Percentiles rank a stretch among this genome's conserved stretches.
phyloP scores from a whole-genome alignment of 192 early-diverging fungal genomes.

The Umbelopsis sp. region DNA sequence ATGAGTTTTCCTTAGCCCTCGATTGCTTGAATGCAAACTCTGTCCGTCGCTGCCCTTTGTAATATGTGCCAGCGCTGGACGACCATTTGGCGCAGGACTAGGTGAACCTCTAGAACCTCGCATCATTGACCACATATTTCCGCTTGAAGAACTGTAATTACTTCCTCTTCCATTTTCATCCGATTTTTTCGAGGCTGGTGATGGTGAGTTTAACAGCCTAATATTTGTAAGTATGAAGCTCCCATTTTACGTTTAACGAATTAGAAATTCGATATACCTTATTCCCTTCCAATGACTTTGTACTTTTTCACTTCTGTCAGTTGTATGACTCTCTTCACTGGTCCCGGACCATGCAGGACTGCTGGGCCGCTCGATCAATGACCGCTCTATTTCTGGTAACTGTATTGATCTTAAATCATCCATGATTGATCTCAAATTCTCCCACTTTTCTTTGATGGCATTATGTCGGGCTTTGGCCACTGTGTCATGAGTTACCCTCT shows the following conservation, averaged over 20 bases:
- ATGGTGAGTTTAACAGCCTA: conserved; percentile 12
- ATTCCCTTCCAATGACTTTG: conserved; percentile 22
- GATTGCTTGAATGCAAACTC: neutral
- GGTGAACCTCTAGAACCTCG: conserved; percentile 8
- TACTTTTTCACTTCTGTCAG: conserved; percentile 31
- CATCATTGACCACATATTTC: conserved; percentile 24
- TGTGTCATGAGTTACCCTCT: conserved; percentile 46
- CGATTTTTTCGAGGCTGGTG: conserved; percentile 10
- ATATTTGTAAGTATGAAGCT: too few relatives aligned
- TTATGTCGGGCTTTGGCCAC: conserved; percentile 49
- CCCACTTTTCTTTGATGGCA: conserved; percentile 55
- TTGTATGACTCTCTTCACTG: conserved; percentile 25
- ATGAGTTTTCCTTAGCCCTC: conserved; percentile 13
- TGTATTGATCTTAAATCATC: conserved; percentile 37
- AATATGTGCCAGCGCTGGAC: neutral
- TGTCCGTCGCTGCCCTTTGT: neutral
- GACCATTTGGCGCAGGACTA: conserved; percentile 28
- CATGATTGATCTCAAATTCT: conserved; percentile 42
- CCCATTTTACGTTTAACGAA: too few relatives aligned
- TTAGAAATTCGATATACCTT: neutral
- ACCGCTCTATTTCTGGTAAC: conserved; percentile 36
- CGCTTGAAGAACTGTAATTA: conserved; percentile 24
- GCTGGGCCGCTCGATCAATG: conserved; percentile 29
- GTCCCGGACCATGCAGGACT: conserved; percentile 39
- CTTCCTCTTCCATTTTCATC: conserved; percentile 28